Evolutionary conservation across 2,329 filamentous ascomycete species (phyloP).

Genomic region (Cladosporium colombiae): DNA sequence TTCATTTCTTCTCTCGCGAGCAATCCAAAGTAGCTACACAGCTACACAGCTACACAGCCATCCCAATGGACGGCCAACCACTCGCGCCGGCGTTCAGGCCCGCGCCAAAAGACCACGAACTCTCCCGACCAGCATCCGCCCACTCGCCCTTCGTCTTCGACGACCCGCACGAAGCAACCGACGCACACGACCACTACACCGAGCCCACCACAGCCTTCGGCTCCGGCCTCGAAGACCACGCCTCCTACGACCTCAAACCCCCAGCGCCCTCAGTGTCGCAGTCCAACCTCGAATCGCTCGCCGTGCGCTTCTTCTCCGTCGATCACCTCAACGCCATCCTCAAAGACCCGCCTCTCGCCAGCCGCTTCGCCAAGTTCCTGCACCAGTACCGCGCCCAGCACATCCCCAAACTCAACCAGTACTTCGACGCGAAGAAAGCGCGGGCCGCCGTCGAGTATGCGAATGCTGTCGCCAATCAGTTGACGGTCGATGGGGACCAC

Average conservation of each 20-base stretch:
- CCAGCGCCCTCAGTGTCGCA: conserved; percentile 38
- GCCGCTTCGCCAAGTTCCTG: conserved; percentile 43
- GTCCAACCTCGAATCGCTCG: conserved; percentile 39
- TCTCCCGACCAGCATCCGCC: conserved; percentile 4
- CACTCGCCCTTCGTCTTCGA: conserved; percentile 4
- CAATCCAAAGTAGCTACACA: neutral
- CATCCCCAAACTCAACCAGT: conserved; percentile 39
- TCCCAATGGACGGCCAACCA: conserved; percentile 9
- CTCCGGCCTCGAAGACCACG: conserved; percentile 10
- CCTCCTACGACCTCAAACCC: conserved; percentile 43
- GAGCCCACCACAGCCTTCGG: conserved; percentile 17
- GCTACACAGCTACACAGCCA: neutral
- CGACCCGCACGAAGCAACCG: neutral
- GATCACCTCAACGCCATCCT: conserved; percentile 48
- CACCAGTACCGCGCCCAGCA: conserved; percentile 42
- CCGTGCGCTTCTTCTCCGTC: conserved; percentile 44
- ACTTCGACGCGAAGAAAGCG: conserved; percentile 45
- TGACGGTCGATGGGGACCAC: conserved; percentile 32
- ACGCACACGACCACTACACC: conserved; percentile 5
- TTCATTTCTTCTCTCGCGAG: neutral
- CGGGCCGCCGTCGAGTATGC: conserved; percentile 47
- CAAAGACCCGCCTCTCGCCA: conserved; percentile 38
- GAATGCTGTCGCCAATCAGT: conserved; percentile 43
- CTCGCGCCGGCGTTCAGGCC: conserved; percentile 14
- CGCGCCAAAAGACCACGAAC: conserved; percentile 2